These are phyloP conservation scores for Oidium heveae DNA, from an alignment of 2,329 filamentous ascomycete genomes.

Conservation along the genomic window DNA sequence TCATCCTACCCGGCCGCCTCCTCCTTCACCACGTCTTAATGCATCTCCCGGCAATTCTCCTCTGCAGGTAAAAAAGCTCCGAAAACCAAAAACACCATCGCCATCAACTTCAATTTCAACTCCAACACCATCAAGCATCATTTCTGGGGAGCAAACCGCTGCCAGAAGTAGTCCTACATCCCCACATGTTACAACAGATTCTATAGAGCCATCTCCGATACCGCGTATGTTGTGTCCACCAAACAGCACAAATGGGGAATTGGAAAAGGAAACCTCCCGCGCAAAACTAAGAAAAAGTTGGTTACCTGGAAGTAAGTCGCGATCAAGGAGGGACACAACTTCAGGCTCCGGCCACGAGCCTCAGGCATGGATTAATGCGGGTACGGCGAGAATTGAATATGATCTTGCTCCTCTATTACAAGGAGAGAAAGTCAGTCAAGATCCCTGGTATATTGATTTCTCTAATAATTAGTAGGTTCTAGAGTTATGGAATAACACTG, in stretches of 20 bases:
- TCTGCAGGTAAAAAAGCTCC: not conserved
- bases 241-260: not conserved
- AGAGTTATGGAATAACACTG: conserved; percentile 29
- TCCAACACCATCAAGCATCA: not conserved
- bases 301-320: conserved; percentile 4
- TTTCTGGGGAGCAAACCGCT: not conserved
- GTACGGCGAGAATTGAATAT: conserved; percentile 28
- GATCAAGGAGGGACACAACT: conserved; percentile 3
- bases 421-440: conserved; percentile 25
- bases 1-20: not conserved
- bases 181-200: not conserved
- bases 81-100: not conserved
- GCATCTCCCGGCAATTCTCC: not conserved
- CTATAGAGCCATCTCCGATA: not conserved
- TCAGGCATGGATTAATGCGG: conserved; percentile 27
- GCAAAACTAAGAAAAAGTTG: conserved; percentile 6
- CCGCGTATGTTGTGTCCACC: conserved; percentile 2
- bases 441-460: not conserved
- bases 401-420: conserved; percentile 25
- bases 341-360: conserved; percentile 1
- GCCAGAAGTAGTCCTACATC: not conserved
- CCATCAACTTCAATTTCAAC: not conserved
- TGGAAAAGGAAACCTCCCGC: conserved; percentile 1
- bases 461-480: conserved; percentile 23
- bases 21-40: not conserved